Conservation (phyloP, 768 basidiomycete genomes). For the Lanmaoa pseudosensibilis region DNA sequence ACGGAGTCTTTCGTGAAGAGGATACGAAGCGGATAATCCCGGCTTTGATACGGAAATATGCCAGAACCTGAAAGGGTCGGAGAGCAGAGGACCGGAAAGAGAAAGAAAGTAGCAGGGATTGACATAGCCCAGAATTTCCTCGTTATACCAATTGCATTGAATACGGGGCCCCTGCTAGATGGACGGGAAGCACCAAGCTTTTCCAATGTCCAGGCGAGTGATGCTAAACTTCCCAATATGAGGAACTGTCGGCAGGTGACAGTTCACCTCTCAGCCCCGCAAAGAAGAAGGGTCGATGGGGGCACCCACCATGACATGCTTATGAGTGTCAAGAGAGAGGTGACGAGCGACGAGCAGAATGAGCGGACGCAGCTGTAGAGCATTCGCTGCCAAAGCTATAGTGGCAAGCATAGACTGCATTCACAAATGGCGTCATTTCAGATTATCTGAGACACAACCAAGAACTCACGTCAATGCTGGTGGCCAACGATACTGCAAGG, state of each 20-base stretch:
- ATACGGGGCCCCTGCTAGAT: background rate
- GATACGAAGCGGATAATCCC: conserved; percentile 57
- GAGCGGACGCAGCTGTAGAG: conserved; percentile 27
- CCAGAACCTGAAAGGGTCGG: conserved; percentile 61
- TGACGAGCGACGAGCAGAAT: conserved; percentile 10
- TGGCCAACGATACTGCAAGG: conserved; percentile 47
- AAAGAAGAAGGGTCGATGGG: background rate
- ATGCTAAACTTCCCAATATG: conserved; percentile 19
- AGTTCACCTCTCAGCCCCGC: conserved; percentile 1
- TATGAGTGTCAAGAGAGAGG: conserved; percentile 22
- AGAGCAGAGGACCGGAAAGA: conserved; percentile 43
- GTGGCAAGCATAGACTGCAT: conserved; percentile 24
- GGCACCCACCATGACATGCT: conserved; percentile 23
- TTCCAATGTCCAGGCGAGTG: conserved; percentile 16
- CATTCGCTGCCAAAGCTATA: conserved; percentile 27
- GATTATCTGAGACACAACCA: background rate
- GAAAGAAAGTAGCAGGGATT: conserved; percentile 37
- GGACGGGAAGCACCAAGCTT: background rate
- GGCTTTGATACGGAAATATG: conserved; percentile 48
- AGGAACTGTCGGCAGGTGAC: conserved; percentile 21
- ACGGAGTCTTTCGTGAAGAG: conserved; percentile 64
- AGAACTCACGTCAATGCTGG: conserved; percentile 40
- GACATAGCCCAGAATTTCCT: conserved; percentile 14
- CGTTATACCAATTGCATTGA: background rate
- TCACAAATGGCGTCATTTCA: background rate